Evolutionary conservation across 352 stramenopile species (phyloP), one percentile per base, ranked within the genome.

Genomic region (Globisporangium lucens): DNA sequence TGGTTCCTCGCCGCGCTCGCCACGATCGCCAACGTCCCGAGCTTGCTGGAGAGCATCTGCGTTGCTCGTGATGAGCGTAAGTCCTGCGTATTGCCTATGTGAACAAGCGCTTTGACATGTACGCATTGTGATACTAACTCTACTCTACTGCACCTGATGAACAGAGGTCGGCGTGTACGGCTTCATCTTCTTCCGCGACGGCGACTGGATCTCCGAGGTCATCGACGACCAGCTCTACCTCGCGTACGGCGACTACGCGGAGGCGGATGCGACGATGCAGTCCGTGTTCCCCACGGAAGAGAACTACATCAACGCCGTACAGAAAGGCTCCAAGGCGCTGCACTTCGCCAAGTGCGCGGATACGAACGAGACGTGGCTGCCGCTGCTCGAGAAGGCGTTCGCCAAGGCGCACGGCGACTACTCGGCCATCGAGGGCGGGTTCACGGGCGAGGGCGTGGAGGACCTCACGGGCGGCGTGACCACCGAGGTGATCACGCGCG

Each of bases 331-430:
- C 12, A 70, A 75, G 30, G 74, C 76, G 33, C 71, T 83, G 17
- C 68, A 77, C 62, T 83, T 78, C 51, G 71, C 73, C 38, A 76
- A 77, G 35, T 83, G 73, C 41, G 71, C 65, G 36, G 76, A 77
- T 55, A 83, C 77, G 33, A 80, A 88, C 63, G 87, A 95, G 71
- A 77, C 93, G 47, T 97, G 89, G 89, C 78, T 89, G 15, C 77
- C 85, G 53, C 70, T 96, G n/a, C 58, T 97, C 13, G 89, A 97
- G 71, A 97, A 97, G 68, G 88, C 88, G 29, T 95, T 90, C 65
- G 85, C 89, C 12, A 96, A 96, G 64, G 81, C 79, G 47, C 84
- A 85, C 61, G 88, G 89, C 29, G 81, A 80, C 68, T 97, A 96
- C 77, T 67, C 71, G 9, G 65, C 73, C 10, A 78, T 96, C 49